These are phyloP conservation scores for Tripidium arundinaceum DNA, from an alignment of 202 grass and related monocot species.

Conservation along the genomic window DNA sequence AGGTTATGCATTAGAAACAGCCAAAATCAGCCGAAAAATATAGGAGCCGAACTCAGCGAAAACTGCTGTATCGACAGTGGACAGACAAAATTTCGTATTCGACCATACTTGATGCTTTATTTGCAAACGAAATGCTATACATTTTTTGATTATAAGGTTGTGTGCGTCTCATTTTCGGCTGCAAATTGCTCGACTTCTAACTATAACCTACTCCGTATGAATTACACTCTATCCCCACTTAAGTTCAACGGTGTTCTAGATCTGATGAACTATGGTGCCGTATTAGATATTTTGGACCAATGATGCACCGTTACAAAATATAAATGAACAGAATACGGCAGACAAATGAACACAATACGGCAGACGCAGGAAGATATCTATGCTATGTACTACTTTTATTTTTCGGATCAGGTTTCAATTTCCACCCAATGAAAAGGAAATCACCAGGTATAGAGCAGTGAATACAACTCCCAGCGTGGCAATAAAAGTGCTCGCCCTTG, in stretches of 20 bases:
- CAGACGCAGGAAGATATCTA: background rate
- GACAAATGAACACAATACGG: too few species aligned
- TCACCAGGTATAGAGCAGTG: background rate
- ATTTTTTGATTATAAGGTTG: background rate
- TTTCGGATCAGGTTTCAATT: background rate
- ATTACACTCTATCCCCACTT: background rate
- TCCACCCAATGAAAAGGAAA: background rate
- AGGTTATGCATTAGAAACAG: too few species aligned
- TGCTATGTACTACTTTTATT: background rate
- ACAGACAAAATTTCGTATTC: background rate
- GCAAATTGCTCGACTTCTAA: background rate
- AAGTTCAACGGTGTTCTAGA: background rate
- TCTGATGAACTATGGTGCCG: background rate
- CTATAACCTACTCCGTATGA: background rate
- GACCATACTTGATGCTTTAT: background rate
- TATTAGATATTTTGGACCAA: background rate
- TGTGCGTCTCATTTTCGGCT: background rate
- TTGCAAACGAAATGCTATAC: background rate
- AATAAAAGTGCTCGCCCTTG: conserved; percentile 30
- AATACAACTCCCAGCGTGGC: background rate
- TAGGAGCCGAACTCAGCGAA: background rate
- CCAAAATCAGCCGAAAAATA: too few species aligned
- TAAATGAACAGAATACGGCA: background rate
- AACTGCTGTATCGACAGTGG: background rate
- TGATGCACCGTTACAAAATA: background rate